phyloP scores from a whole-genome alignment of 2,329 filamentous ascomycete species.

The Penicillium sp. region DNA sequence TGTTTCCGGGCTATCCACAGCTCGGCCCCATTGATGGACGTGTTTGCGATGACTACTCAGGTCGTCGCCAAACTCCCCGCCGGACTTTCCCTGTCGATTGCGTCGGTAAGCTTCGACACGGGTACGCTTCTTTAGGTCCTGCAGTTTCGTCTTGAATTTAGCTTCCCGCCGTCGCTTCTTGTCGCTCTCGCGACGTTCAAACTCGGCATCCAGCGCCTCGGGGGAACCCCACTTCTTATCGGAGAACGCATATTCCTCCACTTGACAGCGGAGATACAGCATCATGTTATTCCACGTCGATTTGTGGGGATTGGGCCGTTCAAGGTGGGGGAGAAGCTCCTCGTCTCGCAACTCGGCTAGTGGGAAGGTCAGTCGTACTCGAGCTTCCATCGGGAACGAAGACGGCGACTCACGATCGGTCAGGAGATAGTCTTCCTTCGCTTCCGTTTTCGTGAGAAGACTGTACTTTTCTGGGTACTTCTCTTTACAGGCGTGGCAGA shows the following conservation, averaged over 20 bases:
- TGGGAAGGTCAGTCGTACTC: constrained; percentile 10
- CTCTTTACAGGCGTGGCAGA: constrained; percentile 86
- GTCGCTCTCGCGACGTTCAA: constrained; percentile 71
- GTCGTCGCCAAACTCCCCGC: constrained; percentile 69
- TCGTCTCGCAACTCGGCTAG: constrained; percentile 90
- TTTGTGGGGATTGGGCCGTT: constrained; percentile 91
- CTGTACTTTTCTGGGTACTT: constrained; percentile 89
- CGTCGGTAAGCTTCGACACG: constrained; percentile 84
- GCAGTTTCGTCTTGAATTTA: constrained; percentile 85
- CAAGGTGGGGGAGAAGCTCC: constrained; percentile 80
- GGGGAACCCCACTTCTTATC: constrained; percentile 86
- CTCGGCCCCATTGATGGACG: constrained; percentile 78
- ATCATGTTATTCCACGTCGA: constrained; percentile 98
- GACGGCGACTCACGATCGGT: constrained; percentile 70
- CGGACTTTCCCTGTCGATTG: constrained; percentile 54
- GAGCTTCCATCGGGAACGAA: constrained; percentile 4
- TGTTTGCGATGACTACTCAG: constrained; percentile 68
- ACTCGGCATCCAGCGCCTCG: constrained; percentile 83
- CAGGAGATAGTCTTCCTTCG: constrained; percentile 87
- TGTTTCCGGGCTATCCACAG: constrained; percentile 58
- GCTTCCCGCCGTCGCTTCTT: constrained; percentile 84
- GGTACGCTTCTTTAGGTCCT: constrained; percentile 89
- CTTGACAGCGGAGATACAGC: constrained; percentile 88
- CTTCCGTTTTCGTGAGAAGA: constrained; percentile 93
- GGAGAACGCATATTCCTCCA: constrained; percentile 87